Percentiles rank a stretch among this genome's conserved stretches.
phyloP scores from a whole-genome alignment of 805 yeast genomes.

The Candida tibetensis region DNA sequence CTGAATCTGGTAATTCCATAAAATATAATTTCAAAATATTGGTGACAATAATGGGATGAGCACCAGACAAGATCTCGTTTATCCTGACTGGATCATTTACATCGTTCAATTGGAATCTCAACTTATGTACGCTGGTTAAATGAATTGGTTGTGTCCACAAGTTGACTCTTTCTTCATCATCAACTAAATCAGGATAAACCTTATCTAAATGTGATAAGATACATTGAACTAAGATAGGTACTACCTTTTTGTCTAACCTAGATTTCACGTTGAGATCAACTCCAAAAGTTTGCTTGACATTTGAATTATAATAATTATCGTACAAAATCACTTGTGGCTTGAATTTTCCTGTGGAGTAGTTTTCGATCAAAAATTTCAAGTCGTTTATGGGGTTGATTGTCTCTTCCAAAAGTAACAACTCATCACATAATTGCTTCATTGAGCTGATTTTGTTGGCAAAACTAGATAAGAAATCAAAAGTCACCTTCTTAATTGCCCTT shows the following conservation, averaged over 20 bases:
- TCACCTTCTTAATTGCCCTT: constrained; percentile 70
- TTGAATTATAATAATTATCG: constrained; percentile 75
- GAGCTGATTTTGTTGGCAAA: constrained; percentile 59
- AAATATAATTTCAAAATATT: constrained; percentile 69
- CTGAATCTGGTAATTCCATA: constrained; percentile 75
- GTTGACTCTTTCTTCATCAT: constrained; percentile 65
- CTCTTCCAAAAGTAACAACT: constrained; percentile 62
- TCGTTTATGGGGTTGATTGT: constrained; percentile 70
- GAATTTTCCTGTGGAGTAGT: constrained; percentile 71
- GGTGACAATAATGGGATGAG: constrained; percentile 58
- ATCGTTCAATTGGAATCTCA: constrained; percentile 54
- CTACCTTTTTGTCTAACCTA: constrained; percentile 67
- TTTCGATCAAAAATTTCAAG: constrained; percentile 60
- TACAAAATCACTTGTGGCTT: constrained; percentile 69
- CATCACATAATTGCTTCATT: constrained; percentile 58
- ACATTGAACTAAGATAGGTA: constrained; percentile 64
- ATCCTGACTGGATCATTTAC: constrained; percentile 28
- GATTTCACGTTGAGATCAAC: constrained; percentile 70
- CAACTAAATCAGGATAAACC: constrained; percentile 63
- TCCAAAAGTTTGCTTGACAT: constrained; percentile 72
- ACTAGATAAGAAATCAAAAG: constrained; percentile 67
- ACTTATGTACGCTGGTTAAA: constrained; percentile 55
- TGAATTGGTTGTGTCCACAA: constrained; percentile 70
- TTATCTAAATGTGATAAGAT: constrained; percentile 65
- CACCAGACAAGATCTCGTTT: constrained; percentile 31